A percentile compares a stretch with the other conserved stretches of the same genome.
Evolutionary conservation across 2,329 filamentous ascomycete genomes (phyloP).

Genomic region (Aspergillus felis): DNA sequence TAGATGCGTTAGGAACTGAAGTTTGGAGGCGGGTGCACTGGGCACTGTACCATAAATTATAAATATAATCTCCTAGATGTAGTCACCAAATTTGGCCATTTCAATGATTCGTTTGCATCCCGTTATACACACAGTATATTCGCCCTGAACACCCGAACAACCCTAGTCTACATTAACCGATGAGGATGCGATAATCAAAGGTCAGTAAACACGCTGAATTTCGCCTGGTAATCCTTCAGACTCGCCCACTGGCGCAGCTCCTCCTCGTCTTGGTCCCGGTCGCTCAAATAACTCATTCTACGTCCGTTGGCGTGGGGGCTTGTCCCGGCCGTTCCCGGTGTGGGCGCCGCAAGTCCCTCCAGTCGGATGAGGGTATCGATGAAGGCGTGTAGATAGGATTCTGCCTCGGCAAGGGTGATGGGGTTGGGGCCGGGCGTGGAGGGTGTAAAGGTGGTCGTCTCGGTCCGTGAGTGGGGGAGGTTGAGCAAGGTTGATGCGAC

Average conservation of each 20-base stretch:
- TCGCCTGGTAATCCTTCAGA: conserved; percentile 71
- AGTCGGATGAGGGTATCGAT: conserved; percentile 71
- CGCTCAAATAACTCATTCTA: conserved; percentile 35
- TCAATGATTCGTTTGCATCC: background rate
- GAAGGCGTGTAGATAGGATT: conserved; percentile 68
- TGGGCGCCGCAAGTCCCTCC: conserved; percentile 53
- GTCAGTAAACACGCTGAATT: conserved; percentile 52
- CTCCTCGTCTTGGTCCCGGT: conserved; percentile 65
- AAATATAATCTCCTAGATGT: background rate
- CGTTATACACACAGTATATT: background rate
- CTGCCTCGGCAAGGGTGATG: conserved; percentile 50
- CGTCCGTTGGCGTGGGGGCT: conserved; percentile 27
- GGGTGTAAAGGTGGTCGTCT: conserved; percentile 38
- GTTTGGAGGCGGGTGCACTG: background rate
- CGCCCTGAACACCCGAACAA: background rate
- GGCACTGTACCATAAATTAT: background rate
- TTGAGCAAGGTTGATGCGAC: conserved; percentile 77
- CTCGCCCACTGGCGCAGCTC: conserved; percentile 76
- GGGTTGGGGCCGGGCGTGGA: conserved; percentile 23
- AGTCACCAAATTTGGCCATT: background rate
- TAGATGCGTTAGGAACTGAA: background rate
- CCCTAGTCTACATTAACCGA: background rate
- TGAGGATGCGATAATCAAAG: conserved; percentile 13
- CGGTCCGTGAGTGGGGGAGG: conserved; percentile 40
- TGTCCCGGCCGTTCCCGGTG: conserved; percentile 23